These are phyloP conservation scores for Pleurotus pulmonarius DNA, from an alignment of 768 basidiomycete genomes.

Conservation along the genomic window DNA sequence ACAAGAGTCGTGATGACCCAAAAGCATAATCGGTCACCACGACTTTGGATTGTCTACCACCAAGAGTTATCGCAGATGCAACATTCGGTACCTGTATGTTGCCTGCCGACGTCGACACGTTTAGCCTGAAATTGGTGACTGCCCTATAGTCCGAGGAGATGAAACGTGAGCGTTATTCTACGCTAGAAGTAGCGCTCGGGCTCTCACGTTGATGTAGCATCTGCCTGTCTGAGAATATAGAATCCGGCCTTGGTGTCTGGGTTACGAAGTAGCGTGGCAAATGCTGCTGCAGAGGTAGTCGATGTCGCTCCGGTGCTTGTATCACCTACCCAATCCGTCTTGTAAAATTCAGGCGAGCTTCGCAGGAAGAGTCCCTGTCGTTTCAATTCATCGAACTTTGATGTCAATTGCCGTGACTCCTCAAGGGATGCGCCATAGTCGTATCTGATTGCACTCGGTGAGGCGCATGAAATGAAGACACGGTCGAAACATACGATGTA, in stretches of 20 bases:
- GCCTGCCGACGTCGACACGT: slow-evolving; percentile 50
- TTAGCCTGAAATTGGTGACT: slow-evolving; percentile 54
- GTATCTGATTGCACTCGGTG: slow-evolving; percentile 44
- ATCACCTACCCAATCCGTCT: slow-evolving; percentile 73
- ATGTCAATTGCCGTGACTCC: slow-evolving; percentile 62
- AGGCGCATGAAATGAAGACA: slow-evolving; percentile 8
- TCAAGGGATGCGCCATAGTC: slow-evolving; percentile 78
- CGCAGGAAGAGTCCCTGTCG: slow-evolving; percentile 78
- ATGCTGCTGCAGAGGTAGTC: slow-evolving; percentile 40
- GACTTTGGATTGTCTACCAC: slow-evolving; percentile 72
- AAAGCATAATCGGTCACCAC: slow-evolving; percentile 71
- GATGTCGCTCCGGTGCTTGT: slow-evolving; percentile 42
- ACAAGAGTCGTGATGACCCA: slow-evolving; percentile 57
- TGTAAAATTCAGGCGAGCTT: slow-evolving; percentile 74
- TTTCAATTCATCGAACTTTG: slow-evolving; percentile 77
- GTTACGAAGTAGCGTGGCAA: slow-evolving; percentile 65
- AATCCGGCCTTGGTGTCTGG: slow-evolving; percentile 65
- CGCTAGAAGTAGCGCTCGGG: not conserved
- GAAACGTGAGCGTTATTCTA: not conserved
- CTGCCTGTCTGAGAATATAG: slow-evolving; percentile 63
- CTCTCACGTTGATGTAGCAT: slow-evolving; percentile 65
- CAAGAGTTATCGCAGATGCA: slow-evolving; percentile 50
- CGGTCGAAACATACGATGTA: not conserved
- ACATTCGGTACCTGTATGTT: slow-evolving; percentile 54
- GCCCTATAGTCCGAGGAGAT: slow-evolving; percentile 28